Evolutionary conservation across 805 yeast genomes (phyloP).

Genomic region (Yamadazyma laniorum): DNA sequence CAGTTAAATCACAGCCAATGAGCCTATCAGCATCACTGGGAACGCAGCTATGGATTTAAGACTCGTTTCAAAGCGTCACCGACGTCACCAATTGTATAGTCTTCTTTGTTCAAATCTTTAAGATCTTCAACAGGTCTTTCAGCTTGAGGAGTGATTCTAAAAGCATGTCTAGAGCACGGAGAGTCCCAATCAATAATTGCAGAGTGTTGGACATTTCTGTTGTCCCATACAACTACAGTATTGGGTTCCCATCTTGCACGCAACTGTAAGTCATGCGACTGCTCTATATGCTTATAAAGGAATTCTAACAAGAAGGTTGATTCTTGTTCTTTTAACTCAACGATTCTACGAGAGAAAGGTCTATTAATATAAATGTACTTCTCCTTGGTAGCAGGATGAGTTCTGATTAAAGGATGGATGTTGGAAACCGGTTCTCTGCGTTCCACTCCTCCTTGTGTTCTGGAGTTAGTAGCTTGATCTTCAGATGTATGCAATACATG

Average conservation of each 20-base stretch:
- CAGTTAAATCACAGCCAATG: too few species aligned
- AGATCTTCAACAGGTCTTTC: constrained; percentile 38
- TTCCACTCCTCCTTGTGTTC: constrained; percentile 31
- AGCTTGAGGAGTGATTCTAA: constrained; percentile 37
- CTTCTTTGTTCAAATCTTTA: constrained; percentile 24
- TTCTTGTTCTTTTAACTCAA: constrained; percentile 36
- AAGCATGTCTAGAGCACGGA: constrained; percentile 36
- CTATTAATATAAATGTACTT: constrained; percentile 31
- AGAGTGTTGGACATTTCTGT: constrained; percentile 33
- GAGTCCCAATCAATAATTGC: constrained; percentile 37
- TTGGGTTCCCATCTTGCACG: constrained; percentile 38
- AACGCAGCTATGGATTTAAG: constrained; percentile 6
- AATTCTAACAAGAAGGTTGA: constrained; percentile 29
- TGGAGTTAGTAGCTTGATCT: constrained; percentile 29
- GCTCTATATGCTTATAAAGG: constrained; percentile 32
- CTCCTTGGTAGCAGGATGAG: constrained; percentile 34
- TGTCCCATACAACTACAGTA: constrained; percentile 38
- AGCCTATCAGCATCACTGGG: too few species aligned
- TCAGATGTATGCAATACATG: constrained; percentile 35
- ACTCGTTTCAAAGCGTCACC: constrained; percentile 23
- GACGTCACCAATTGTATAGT: constrained; percentile 30
- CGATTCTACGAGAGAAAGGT: constrained; percentile 34
- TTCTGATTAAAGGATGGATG: constrained; percentile 35
- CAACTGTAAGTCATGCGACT: constrained; percentile 35
- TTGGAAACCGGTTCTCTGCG: constrained; percentile 33